Percentiles rank a stretch among this genome's conserved stretches.
These are phyloP conservation scores for Xylaria intraflava DNA, from an alignment of 495 filamentous ascomycete genomes.

Conservation along the genomic window DNA sequence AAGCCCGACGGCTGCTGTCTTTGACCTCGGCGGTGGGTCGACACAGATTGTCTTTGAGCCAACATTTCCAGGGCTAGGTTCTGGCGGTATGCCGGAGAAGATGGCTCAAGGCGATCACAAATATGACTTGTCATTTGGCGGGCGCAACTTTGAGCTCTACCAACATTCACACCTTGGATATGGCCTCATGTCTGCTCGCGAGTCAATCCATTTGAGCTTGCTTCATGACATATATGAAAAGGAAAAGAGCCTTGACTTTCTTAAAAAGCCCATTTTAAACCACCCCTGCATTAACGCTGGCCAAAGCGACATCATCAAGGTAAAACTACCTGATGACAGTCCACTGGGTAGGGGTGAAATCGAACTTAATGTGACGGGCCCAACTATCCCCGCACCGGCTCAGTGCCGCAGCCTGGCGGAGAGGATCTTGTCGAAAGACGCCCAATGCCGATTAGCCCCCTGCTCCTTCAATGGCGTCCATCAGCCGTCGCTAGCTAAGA, in stretches of 20 bases:
- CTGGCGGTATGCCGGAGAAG: slow-evolving; percentile 81
- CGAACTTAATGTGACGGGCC: slow-evolving; percentile 85
- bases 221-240: slow-evolving; percentile 48
- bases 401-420: slow-evolving; percentile 89
- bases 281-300: slow-evolving; percentile 88
- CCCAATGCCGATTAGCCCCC: slow-evolving; percentile 70
- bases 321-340: slow-evolving; percentile 58
- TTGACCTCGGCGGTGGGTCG: slow-evolving; percentile 92
- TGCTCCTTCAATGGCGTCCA: slow-evolving; percentile 98
- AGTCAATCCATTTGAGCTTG: slow-evolving; percentile 70
- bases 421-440: slow-evolving; percentile 82
- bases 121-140: slow-evolving; percentile 85
- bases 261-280: slow-evolving; percentile 56
- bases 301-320: slow-evolving; percentile 59
- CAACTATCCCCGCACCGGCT: slow-evolving; percentile 61
- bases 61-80: slow-evolving; percentile 65
- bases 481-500: slow-evolving; percentile 87
- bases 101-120: slow-evolving; percentile 91
- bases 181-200: slow-evolving; percentile 89
- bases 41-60: slow-evolving; percentile 98
- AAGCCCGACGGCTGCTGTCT: slow-evolving; percentile 83
- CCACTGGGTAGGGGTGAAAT: slow-evolving; percentile 49
- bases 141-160: slow-evolving; percentile 87
- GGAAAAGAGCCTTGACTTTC: slow-evolving; percentile 49
- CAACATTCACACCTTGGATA: slow-evolving; percentile 98